Conservation (phyloP, 2,329 filamentous ascomycete species). For the Botrytis fragariae region DNA sequence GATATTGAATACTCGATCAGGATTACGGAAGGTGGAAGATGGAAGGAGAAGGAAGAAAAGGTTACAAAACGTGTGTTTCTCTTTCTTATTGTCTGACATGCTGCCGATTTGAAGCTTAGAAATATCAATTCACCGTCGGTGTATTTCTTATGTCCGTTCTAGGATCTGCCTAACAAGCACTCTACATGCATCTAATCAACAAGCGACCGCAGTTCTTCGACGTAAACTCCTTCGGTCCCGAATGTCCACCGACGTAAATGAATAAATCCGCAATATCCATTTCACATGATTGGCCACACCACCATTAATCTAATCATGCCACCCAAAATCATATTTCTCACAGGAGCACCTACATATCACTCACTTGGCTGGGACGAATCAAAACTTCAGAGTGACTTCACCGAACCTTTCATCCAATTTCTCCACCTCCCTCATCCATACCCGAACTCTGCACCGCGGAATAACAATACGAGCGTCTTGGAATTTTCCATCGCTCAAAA, state of each 20-base stretch:
- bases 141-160: slow-evolving; percentile 1
- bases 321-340: slow-evolving; percentile 17
- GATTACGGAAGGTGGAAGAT: not conserved
- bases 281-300: not conserved
- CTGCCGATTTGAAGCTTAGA: not conserved
- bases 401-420: slow-evolving; percentile 43
- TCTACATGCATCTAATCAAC: not conserved
- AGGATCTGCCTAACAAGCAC: too few species aligned
- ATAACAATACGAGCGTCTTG: slow-evolving; percentile 17
- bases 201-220: not conserved
- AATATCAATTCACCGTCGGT: not conserved
- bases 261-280: not conserved
- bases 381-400: slow-evolving; percentile 50
- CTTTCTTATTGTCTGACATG: not conserved
- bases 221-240: not conserved
- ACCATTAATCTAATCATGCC: slow-evolving; percentile 9
- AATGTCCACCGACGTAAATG: not conserved
- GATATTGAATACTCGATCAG: not conserved
- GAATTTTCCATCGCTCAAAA: slow-evolving; percentile 11
- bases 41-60: not conserved
- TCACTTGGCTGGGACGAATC: slow-evolving; percentile 54
- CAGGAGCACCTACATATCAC: slow-evolving; percentile 51
- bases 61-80: not conserved
- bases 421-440: slow-evolving; percentile 32
- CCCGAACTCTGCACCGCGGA: slow-evolving; percentile 11